A percentile compares a stretch with the other conserved stretches of the same genome.
Conservation (phyloP, 1,139 yeast species). For the Yamadazyma mexicana region DNA sequence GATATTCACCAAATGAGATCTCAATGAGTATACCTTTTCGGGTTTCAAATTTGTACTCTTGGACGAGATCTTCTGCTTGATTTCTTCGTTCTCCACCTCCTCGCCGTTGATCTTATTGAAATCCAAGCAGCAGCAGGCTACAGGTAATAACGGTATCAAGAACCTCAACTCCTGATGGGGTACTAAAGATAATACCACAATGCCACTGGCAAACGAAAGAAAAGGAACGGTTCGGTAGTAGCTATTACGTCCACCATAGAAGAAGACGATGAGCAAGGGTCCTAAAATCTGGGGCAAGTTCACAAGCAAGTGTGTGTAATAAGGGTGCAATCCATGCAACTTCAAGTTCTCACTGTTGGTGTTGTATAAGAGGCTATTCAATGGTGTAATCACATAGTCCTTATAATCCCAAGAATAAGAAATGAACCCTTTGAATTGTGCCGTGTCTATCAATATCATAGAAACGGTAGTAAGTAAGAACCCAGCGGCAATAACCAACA, state of each 20-base stretch:
- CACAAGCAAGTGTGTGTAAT: conserved; percentile 68
- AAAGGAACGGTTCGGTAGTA: conserved; percentile 53
- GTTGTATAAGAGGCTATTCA: conserved; percentile 77
- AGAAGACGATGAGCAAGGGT: conserved; percentile 56
- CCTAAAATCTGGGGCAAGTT: conserved; percentile 84
- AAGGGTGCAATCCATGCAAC: conserved; percentile 80
- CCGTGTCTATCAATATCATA: conserved; percentile 59
- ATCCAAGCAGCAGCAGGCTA: conserved; percentile 64
- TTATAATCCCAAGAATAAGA: conserved; percentile 3
- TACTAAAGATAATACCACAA: conserved; percentile 59
- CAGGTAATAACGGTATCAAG: conserved; percentile 73
- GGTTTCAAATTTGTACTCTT: conserved; percentile 11
- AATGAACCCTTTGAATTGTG: conserved; percentile 13
- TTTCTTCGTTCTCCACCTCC: conserved; percentile 8
- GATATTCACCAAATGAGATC: conserved; percentile 14
- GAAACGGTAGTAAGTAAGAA: conserved; percentile 31
- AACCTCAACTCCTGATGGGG: conserved; percentile 95
- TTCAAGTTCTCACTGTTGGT: conserved; percentile 57
- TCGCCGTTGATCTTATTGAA: conserved; percentile 19
- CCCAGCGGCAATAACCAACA: conserved; percentile 26
- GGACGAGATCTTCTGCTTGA: conserved; percentile 10
- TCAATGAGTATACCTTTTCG: conserved; percentile 13
- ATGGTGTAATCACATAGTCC: conserved; percentile 61
- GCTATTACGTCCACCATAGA: conserved; percentile 26
- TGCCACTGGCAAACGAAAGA: conserved; percentile 61